These are phyloP conservation scores for Kazachstania africana DNA, from an alignment of 805 yeast genomes.

Conservation along the genomic window DNA sequence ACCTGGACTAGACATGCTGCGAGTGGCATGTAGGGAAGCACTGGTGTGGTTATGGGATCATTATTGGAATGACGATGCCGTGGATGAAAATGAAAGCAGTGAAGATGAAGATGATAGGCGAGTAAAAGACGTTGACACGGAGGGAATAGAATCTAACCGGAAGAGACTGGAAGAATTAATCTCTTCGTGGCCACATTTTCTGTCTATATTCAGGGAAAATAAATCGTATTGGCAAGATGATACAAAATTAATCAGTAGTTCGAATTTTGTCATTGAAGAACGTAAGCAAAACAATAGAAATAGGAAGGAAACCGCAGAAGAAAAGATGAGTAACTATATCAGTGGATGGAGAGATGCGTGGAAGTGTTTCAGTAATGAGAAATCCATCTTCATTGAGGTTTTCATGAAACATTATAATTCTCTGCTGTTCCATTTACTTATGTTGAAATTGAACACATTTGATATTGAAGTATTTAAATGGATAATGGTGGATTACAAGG, in stretches of 20 bases:
- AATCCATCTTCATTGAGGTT: conserved; percentile 5
- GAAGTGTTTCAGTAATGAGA: conserved; percentile 6
- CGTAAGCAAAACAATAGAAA: conserved; percentile 54
- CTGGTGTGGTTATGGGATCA: conserved; percentile 61
- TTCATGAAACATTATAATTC: conserved; percentile 8
- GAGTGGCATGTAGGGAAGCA: conserved; percentile 49
- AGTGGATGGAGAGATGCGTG: conserved; percentile 10
- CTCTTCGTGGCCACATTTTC: conserved; percentile 1
- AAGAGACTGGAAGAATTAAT: neutral
- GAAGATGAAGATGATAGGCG: conserved; percentile 6
- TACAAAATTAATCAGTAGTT: conserved; percentile 13
- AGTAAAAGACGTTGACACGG: neutral
- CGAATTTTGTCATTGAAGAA: conserved; percentile 29
- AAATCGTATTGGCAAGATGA: conserved; percentile 12
- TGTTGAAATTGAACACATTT: conserved; percentile 10
- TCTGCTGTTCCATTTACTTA: conserved; percentile 8
- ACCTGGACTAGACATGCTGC: conserved; percentile 59
- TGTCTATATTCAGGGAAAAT: conserved; percentile 1
- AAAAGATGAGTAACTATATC: conserved; percentile 8
- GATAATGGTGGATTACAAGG: conserved; percentile 5
- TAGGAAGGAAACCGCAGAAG: conserved; percentile 3
- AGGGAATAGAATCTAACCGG: too few species aligned
- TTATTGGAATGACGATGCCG: conserved; percentile 48
- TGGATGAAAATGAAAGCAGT: conserved; percentile 8
- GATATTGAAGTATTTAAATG: conserved; percentile 9